A percentile compares a stretch with the other conserved stretches of the same genome.
Evolutionary conservation across 2,329 filamentous ascomycete species (phyloP).

Genomic region (Clonostachys rosea): DNA sequence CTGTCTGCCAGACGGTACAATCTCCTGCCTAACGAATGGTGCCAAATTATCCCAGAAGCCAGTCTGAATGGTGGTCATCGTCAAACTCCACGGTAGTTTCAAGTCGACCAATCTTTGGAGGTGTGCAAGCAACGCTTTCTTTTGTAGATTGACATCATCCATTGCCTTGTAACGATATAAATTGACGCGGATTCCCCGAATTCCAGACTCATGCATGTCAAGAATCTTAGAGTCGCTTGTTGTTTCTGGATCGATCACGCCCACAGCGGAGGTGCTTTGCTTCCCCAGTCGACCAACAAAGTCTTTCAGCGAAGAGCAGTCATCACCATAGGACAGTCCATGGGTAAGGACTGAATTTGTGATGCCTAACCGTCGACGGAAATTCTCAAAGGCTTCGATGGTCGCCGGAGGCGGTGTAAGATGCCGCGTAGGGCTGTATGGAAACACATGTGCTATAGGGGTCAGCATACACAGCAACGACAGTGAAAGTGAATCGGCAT

Average conservation of each 20-base stretch:
- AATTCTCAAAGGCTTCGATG: background rate
- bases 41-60: background rate
- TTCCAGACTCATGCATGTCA: constrained; percentile 11
- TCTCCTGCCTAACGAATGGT: background rate
- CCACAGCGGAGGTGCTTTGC: constrained; percentile 8
- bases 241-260: background rate
- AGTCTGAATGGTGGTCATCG: background rate
- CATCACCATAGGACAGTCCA: constrained; percentile 27
- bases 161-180: constrained; percentile 26
- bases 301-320: constrained; percentile 21
- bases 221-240: background rate
- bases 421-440: background rate
- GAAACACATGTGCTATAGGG: background rate
- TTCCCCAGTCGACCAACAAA: constrained; percentile 19
- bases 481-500: constrained; percentile 4
- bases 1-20: background rate
- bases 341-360: constrained; percentile 27
- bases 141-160: constrained; percentile 26
- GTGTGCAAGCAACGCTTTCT: constrained; percentile 19
- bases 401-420: background rate
- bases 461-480: no score
- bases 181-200: constrained; percentile 26
- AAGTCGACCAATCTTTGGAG: constrained; percentile 5
- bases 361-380: constrained; percentile 11
- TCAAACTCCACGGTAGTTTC: background rate